Conservation (phyloP, 2,329 filamentous ascomycete species). For the Beauveria sp. region DNA sequence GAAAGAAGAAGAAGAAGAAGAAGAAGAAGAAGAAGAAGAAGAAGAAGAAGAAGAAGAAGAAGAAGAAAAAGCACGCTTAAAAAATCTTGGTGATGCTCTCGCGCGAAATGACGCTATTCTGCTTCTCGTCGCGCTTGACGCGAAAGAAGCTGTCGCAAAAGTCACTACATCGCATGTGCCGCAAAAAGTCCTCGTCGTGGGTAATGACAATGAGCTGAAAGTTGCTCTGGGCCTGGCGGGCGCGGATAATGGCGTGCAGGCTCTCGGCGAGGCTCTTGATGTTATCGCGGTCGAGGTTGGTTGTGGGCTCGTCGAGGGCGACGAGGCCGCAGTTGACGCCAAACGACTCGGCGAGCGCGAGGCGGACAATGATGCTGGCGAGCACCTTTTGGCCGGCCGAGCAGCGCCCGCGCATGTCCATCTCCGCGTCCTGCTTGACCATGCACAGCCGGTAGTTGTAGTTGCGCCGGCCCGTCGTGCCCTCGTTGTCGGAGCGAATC, state of each 20-base stretch:
- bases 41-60: neutral
- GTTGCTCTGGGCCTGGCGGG: constrained; percentile 78
- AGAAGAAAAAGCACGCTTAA: constrained; percentile 12
- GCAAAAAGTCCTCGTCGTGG: constrained; percentile 93
- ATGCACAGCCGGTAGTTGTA: constrained; percentile 99
- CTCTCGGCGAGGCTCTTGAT: constrained; percentile 82
- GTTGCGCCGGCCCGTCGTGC: constrained; percentile 61
- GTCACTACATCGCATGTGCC: constrained; percentile 87
- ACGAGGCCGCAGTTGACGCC: constrained; percentile 94
- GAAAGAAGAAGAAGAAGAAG: neutral
- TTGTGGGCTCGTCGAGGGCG: constrained; percentile 94
- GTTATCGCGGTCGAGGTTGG: constrained; percentile 92
- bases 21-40: neutral
- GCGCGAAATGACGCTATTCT: constrained; percentile 80
- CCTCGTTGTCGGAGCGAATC: constrained; percentile 86
- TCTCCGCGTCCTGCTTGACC: constrained; percentile 94
- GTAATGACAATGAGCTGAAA: constrained; percentile 99
- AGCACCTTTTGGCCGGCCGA: constrained; percentile 95
- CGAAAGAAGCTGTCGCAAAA: constrained; percentile 91
- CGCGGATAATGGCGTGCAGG: constrained; percentile 78
- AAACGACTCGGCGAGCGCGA: constrained; percentile 93
- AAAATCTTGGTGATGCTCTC: constrained; percentile 50
- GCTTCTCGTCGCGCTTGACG: constrained; percentile 71
- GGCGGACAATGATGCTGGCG: constrained; percentile 92
- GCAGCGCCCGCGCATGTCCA: constrained; percentile 99